phyloP scores from a whole-genome alignment of 2,329 filamentous ascomycete species.

The Alternaria sp. region DNA sequence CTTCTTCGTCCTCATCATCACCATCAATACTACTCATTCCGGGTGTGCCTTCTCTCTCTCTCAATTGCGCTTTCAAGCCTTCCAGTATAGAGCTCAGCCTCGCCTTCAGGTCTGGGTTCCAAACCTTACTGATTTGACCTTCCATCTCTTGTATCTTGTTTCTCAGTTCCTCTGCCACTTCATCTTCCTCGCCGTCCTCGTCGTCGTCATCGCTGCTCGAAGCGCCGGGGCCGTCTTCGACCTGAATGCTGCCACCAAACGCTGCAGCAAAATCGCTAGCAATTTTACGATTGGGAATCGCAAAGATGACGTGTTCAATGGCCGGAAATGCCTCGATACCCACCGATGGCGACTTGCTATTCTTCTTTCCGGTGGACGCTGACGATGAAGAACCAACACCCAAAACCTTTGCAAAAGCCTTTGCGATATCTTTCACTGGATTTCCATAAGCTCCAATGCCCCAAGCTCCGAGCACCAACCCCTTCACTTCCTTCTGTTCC shows the following conservation, averaged over 20 bases:
- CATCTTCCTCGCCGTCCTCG: conserved; percentile 31
- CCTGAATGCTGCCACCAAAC: conserved; percentile 56
- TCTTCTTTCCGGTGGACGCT: conserved; percentile 35
- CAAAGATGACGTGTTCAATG: conserved; percentile 66
- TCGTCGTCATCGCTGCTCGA: conserved; percentile 34
- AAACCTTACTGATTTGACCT: conserved; percentile 43
- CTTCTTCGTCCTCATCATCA: background rate
- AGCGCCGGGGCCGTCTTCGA: conserved; percentile 53
- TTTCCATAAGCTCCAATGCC: conserved; percentile 72
- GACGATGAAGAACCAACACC: background rate
- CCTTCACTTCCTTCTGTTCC: conserved; percentile 55
- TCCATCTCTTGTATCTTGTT: conserved; percentile 50
- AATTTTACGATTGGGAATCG: conserved; percentile 63
- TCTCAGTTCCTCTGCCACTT: conserved; percentile 40
- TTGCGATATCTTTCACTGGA: conserved; percentile 66
- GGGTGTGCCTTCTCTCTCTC: conserved; percentile 23
- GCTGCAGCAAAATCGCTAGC: conserved; percentile 61
- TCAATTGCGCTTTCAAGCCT: conserved; percentile 41
- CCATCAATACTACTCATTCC: background rate
- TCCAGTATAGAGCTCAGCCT: conserved; percentile 43
- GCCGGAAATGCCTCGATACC: conserved; percentile 52
- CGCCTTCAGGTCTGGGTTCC: conserved; percentile 47
- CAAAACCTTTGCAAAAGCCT: conserved; percentile 60
- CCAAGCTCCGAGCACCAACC: conserved; percentile 70
- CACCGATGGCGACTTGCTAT: conserved; percentile 18